Conservation (phyloP, 805 yeast species). For the Saccharomyces jurei region DNA sequence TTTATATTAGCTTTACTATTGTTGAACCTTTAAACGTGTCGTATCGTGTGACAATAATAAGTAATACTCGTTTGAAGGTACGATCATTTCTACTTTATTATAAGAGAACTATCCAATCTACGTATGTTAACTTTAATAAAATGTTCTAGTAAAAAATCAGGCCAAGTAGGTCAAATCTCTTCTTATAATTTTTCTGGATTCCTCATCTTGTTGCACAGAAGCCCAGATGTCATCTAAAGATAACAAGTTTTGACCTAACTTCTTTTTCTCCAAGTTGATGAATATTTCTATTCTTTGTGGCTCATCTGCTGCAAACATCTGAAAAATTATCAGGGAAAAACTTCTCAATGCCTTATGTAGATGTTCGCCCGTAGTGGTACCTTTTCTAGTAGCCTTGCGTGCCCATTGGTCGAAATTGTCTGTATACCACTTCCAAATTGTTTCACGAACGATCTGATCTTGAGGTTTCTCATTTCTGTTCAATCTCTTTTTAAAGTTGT, state of each 20-base stretch:
- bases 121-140: background rate
- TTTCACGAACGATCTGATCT: conserved; percentile 17
- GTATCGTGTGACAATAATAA: background rate
- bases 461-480: conserved; percentile 4
- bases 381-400: conserved; percentile 38
- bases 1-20: background rate
- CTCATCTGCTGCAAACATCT: conserved; percentile 24
- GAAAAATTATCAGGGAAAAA: conserved; percentile 30
- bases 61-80: background rate
- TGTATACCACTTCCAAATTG: conserved; percentile 51
- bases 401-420: conserved; percentile 47
- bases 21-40: background rate
- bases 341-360: conserved; percentile 39
- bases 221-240: conserved; percentile 17
- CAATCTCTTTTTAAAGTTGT: conserved; percentile 19
- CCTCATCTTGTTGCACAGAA: conserved; percentile 8
- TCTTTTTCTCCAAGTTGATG: conserved; percentile 25
- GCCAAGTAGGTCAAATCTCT: background rate
- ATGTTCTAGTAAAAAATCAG: background rate
- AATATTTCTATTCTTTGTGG: conserved; percentile 27
- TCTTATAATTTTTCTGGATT: background rate
- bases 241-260: conserved; percentile 27
- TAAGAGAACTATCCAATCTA: background rate
- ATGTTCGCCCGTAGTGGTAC: conserved; percentile 36
- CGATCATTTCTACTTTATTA: background rate